A percentile compares a stretch with the other conserved stretches of the same genome.
phyloP scores from a whole-genome alignment of 2,329 filamentous ascomycete species.

The Colletotrichum liaoningense region DNA sequence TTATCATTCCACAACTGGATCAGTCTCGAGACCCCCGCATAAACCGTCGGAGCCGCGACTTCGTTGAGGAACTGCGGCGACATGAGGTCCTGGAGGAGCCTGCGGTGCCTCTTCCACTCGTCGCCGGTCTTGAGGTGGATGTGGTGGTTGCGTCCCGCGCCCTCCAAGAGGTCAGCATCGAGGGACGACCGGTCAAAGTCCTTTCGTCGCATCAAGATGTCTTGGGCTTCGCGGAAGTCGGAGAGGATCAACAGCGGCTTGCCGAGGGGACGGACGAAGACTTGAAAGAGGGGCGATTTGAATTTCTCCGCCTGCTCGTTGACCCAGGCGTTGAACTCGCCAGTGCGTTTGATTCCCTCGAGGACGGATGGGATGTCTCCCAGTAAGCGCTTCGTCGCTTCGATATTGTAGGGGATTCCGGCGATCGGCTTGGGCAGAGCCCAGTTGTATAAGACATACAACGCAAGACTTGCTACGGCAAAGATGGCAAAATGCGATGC shows the following conservation, averaged over 20 bases:
- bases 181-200: slow-evolving; percentile 54
- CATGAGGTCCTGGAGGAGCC: slow-evolving; percentile 52
- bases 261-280: slow-evolving; percentile 56
- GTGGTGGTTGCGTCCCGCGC: slow-evolving; percentile 47
- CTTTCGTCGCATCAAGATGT: slow-evolving; percentile 56
- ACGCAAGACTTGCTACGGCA: not conserved
- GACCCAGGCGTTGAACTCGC: slow-evolving; percentile 29
- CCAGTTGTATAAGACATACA: slow-evolving; percentile 22
- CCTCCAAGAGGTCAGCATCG: slow-evolving; percentile 42
- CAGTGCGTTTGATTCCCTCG: slow-evolving; percentile 44
- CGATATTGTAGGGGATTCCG: slow-evolving; percentile 57
- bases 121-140: slow-evolving; percentile 44
- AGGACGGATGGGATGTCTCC: slow-evolving; percentile 57
- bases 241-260: slow-evolving; percentile 56
- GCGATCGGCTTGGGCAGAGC: slow-evolving; percentile 55
- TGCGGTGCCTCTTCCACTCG: slow-evolving; percentile 46
- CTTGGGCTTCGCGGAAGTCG: slow-evolving; percentile 49
- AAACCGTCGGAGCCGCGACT: slow-evolving; percentile 47
- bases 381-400: slow-evolving; percentile 47
- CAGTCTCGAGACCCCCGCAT: slow-evolving; percentile 43
- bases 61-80: slow-evolving; percentile 46
- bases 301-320: slow-evolving; percentile 40
- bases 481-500: not conserved
- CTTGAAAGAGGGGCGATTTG: slow-evolving; percentile 56
- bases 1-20: slow-evolving; percentile 50